A percentile compares a stretch with the other conserved stretches of the same genome.
These are phyloP conservation scores for Vinca minor DNA, from an alignment of 257 asterid species.

Conservation along the genomic window DNA sequence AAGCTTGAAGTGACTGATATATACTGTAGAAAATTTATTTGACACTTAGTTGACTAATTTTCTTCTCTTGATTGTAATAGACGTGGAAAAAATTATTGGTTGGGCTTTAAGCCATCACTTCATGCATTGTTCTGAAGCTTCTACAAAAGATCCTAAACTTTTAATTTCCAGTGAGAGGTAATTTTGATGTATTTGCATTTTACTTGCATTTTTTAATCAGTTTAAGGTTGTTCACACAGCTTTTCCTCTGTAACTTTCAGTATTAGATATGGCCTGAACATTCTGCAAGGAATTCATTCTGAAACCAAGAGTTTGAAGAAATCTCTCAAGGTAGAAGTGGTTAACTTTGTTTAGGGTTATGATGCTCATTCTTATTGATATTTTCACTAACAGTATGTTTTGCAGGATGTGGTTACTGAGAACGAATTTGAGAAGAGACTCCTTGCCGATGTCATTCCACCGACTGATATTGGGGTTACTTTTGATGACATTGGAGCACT, in stretches of 20 bases:
- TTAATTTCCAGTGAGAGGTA: constrained; percentile 68
- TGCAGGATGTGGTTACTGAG: constrained; percentile 75
- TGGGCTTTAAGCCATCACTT: constrained; percentile 75
- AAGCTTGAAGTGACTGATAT: constrained; percentile 4
- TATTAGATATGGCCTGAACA: constrained; percentile 58
- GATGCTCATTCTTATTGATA: not conserved
- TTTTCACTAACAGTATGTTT: not conserved
- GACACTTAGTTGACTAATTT: not conserved
- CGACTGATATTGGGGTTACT: constrained; percentile 75
- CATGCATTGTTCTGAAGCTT: constrained; percentile 44
- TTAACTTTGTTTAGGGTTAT: constrained; percentile 12
- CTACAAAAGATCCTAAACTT: constrained; percentile 37
- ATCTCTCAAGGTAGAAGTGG: constrained; percentile 59
- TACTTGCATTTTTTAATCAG: not conserved
- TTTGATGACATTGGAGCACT: constrained; percentile 95
- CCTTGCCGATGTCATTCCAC: constrained; percentile 68
- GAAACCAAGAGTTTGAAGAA: constrained; percentile 69
- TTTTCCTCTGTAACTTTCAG: constrained; percentile 32
- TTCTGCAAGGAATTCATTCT: constrained; percentile 51
- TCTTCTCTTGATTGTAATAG: constrained; percentile 34
- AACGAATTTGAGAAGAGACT: constrained; percentile 88
- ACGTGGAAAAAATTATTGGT: constrained; percentile 77
- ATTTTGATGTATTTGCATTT: not conserved
- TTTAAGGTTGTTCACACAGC: not conserved
- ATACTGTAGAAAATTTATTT: not conserved